Evolutionary conservation across 495 filamentous ascomycete species (phyloP), one percentile per base, ranked within the genome.

Genomic region (Neurospora cerealis): DNA sequence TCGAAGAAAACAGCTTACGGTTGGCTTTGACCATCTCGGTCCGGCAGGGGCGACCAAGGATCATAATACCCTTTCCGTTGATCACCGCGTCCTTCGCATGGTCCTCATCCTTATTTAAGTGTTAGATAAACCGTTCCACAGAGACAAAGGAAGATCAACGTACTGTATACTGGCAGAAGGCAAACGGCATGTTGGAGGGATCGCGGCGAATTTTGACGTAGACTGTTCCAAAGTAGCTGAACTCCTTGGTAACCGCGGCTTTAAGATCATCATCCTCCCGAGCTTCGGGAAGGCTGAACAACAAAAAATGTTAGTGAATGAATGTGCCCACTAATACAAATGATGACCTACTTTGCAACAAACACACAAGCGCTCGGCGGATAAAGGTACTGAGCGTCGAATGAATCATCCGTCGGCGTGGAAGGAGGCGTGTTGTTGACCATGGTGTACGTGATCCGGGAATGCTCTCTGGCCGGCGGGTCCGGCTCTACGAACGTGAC

Each of bases 131-230:
- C 44, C 19, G 5, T 21, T 36, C 4, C 39, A 37, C 19, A 11
- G 24, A n/a, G 10, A 28, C 24, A 28, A 32, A 70, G 36, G 24
- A 48, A 36, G 24, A n/a, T 21, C 2, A 69, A 81, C 86, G 81
- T 78, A 89, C 88, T 13, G 86, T 88, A 73, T 83, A 91, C 78
- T 91, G 89, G 72, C 83, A 86, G 74, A 91, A 91, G 2, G 89
- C 89, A 74, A 86, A 91, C 0, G 89, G 89, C 87, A 90, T 90
- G 60, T 85, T 80, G 34, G 81, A 81, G 34, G 46, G 69, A 76
- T 89, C 89, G 13, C 89, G 87, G 36, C 86, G 85, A 62, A 91
- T 89, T 82, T 91, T 91, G 70, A 90, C 88, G 72, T 84, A 90
- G 62, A 88, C 86, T 10, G 80, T 80, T 21, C 89, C 89, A 75